Evolutionary conservation across 2,329 filamentous ascomycete species (phyloP).

Genomic region (Aspergillus neotritici): DNA sequence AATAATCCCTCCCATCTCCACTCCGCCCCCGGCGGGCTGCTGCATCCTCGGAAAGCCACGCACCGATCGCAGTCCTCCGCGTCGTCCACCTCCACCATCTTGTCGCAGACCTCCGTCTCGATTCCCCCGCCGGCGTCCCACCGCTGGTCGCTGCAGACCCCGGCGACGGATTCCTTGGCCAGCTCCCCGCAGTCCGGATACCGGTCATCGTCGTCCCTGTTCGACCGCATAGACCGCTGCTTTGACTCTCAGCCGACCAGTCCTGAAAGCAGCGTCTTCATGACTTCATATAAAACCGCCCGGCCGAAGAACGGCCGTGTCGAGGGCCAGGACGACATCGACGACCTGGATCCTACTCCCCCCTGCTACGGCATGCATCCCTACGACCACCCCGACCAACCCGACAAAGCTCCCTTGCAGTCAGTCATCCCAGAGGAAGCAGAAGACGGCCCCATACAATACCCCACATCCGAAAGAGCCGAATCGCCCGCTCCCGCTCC

Average conservation of each 20-base stretch:
- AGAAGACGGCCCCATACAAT: slow-evolving; percentile 24
- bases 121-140: slow-evolving; percentile 45
- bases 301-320: slow-evolving; percentile 56
- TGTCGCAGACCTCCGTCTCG: slow-evolving; percentile 58
- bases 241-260: slow-evolving; percentile 71
- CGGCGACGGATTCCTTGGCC: slow-evolving; percentile 58
- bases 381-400: slow-evolving; percentile 17
- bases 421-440: slow-evolving; percentile 37
- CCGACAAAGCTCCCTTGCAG: slow-evolving; percentile 20
- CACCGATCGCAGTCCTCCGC: slow-evolving; percentile 36
- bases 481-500: slow-evolving; percentile 10
- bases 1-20: slow-evolving; percentile 49
- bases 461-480: slow-evolving; percentile 11
- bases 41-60: slow-evolving; percentile 24
- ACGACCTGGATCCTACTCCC: slow-evolving; percentile 9
- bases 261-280: slow-evolving; percentile 65
- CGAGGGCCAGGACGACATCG: slow-evolving; percentile 29
- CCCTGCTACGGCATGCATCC: slow-evolving; percentile 10
- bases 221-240: slow-evolving; percentile 64
- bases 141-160: slow-evolving; percentile 37
- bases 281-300: slow-evolving; percentile 58
- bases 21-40: slow-evolving; percentile 24
- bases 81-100: slow-evolving; percentile 52
- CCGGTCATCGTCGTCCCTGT: slow-evolving; percentile 67
- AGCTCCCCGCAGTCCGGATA: slow-evolving; percentile 75